These are phyloP conservation scores for Williopsis jadinii DNA, from an alignment of 1,139 yeast genomes.

Conservation along the genomic window DNA sequence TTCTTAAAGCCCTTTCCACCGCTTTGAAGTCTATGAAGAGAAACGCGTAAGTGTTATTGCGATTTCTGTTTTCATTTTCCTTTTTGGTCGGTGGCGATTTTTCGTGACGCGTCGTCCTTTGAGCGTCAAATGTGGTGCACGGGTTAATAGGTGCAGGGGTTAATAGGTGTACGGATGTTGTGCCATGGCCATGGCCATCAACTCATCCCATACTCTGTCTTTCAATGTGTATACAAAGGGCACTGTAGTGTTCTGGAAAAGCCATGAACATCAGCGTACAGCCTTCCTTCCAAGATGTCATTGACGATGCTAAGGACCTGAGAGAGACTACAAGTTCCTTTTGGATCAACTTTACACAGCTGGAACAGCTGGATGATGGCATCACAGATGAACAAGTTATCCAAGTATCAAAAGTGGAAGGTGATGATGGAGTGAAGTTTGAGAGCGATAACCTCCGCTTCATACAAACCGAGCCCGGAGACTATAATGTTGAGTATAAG, in stretches of 20 bases:
- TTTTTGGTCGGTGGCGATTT: not conserved
- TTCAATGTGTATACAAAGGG: too few relatives aligned
- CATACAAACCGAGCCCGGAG: not conserved
- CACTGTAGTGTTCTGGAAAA: too few relatives aligned
- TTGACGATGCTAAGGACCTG: slow-evolving; percentile 29
- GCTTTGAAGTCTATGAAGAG: too few relatives aligned
- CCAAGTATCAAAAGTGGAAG: slow-evolving; percentile 7
- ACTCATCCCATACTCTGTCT: too few relatives aligned
- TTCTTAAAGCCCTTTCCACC: not conserved
- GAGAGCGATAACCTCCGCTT: slow-evolving; percentile 5
- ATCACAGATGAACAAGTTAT: slow-evolving; percentile 22
- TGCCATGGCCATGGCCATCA: not conserved
- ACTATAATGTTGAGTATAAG: not conserved
- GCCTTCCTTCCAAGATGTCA: slow-evolving; percentile 33
- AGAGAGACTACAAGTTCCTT: slow-evolving; percentile 26
- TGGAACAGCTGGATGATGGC: slow-evolving; percentile 25
- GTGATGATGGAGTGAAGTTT: slow-evolving; percentile 5
- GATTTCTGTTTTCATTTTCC: not conserved
- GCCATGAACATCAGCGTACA: slow-evolving; percentile 28
- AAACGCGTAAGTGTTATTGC: not conserved
- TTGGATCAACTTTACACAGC: slow-evolving; percentile 35
- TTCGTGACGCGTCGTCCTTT: not conserved
- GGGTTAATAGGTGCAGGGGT: too few relatives aligned
- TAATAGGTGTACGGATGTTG: not conserved
- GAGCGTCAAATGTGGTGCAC: not conserved